These are phyloP conservation scores for Arxiozyma heterogenica DNA, from an alignment of 1,139 yeast genomes.

Conservation along the genomic window DNA sequence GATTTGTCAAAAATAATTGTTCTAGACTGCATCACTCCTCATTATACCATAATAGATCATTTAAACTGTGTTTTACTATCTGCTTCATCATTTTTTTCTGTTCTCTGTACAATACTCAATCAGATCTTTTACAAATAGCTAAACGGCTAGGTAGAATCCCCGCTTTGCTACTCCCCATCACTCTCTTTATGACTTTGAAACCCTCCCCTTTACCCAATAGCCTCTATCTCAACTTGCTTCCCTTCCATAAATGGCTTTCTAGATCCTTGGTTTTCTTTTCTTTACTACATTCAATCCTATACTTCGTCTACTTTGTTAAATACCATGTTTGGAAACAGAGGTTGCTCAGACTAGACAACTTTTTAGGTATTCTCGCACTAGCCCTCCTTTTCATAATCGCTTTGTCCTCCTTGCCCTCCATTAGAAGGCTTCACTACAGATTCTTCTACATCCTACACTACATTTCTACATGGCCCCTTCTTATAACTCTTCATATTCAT, in stretches of 20 bases:
- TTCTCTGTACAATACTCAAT: conserved; percentile 13
- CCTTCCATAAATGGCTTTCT: conserved; percentile 74
- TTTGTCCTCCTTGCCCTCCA: conserved; percentile 45
- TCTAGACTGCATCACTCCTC: conserved; percentile 18
- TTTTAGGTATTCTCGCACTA: conserved; percentile 54
- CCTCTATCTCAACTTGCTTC: conserved; percentile 47
- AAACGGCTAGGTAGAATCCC: conserved; percentile 45
- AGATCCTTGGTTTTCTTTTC: conserved; percentile 49
- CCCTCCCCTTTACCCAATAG: conserved; percentile 51
- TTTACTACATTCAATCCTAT: conserved; percentile 41
- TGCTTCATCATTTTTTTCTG: conserved; percentile 9
- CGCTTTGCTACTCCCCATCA: conserved; percentile 56
- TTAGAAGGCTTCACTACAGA: conserved; percentile 48
- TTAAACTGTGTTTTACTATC: conserved; percentile 23
- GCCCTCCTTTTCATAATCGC: conserved; percentile 37
- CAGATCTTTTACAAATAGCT: conserved; percentile 24
- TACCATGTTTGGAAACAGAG: conserved; percentile 39
- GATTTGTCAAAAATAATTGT: conserved; percentile 15
- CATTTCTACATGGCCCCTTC: conserved; percentile 53
- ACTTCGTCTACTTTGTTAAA: conserved; percentile 40
- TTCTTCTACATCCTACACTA: conserved; percentile 63
- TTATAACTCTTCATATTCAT: conserved; percentile 54
- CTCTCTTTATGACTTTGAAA: conserved; percentile 50
- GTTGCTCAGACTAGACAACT: conserved; percentile 40
- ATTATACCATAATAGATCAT: conserved; percentile 22